phyloP scores from a whole-genome alignment of 129 eudicot genomes.

The Pseudognaphalium luteoalbum region DNA sequence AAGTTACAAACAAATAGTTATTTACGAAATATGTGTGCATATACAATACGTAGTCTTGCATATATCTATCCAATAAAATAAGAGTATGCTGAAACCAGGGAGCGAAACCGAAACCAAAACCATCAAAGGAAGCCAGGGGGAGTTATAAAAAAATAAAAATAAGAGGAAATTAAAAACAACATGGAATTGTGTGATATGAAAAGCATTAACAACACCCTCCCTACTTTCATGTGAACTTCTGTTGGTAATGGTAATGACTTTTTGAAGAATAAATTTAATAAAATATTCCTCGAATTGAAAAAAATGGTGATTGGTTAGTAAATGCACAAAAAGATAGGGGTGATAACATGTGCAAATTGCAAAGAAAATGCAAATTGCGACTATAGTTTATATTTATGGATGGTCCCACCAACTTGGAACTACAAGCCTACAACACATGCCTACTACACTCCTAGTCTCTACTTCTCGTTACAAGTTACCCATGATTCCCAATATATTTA shows the following conservation, averaged over 20 bases:
- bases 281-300: too few species aligned
- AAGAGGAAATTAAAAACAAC: conserved; percentile 17
- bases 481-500: conserved; percentile 23
- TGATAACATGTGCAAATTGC: conserved; percentile 28
- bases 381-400: too few species aligned
- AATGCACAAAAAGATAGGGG: conserved; percentile 31
- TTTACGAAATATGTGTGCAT: too few species aligned
- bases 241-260: conserved; percentile 38
- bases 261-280: conserved; percentile 21
- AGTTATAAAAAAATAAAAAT: neutral
- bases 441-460: conserved; percentile 1
- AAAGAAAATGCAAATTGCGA: conserved; percentile 25
- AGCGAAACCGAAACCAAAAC: conserved; percentile 23
- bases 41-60: too few species aligned
- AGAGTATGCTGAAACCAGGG: conserved; percentile 18
- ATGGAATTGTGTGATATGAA: conserved; percentile 36
- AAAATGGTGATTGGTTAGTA: conserved; percentile 12
- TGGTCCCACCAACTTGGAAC: conserved; percentile 37
- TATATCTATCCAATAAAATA: too few species aligned
- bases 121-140: conserved; percentile 6
- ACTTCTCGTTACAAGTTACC: conserved; percentile 6
- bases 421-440: too few species aligned
- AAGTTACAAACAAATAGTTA: too few species aligned
- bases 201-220: conserved; percentile 25
- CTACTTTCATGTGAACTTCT: conserved; percentile 31